phyloP scores from a whole-genome alignment of 192 early-diverging fungal genomes.

The Podila verticillata region DNA sequence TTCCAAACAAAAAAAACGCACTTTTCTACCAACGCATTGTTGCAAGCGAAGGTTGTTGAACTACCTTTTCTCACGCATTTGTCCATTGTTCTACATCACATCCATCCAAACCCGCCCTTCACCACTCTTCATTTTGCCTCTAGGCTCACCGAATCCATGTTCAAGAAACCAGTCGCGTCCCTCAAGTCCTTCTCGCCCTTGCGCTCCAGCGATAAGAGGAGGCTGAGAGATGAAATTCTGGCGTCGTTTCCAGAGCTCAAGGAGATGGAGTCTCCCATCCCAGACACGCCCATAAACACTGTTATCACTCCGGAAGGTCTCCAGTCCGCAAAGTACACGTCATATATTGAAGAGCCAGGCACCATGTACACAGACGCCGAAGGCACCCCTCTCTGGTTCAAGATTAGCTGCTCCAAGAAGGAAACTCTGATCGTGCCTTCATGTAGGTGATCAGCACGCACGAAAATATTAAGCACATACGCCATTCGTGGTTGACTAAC shows the following conservation, averaged over 20 bases:
- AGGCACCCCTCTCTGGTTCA: constrained; percentile 75
- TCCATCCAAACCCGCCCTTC: not conserved
- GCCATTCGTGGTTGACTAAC: too few relatives aligned
- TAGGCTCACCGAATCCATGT: constrained; percentile 56
- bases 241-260: constrained; percentile 59
- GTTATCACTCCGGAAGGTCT: constrained; percentile 65
- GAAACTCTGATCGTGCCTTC: constrained; percentile 67
- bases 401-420: constrained; percentile 53
- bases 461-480: not conserved
- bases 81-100: not conserved
- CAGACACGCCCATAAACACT: constrained; percentile 45
- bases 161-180: constrained; percentile 75
- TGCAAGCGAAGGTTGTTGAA: too few relatives aligned
- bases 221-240: constrained; percentile 70
- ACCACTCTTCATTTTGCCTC: too few relatives aligned
- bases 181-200: constrained; percentile 76
- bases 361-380: constrained; percentile 68
- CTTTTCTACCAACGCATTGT: too few relatives aligned
- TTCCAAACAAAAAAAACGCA: too few relatives aligned
- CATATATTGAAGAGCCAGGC: constrained; percentile 71
- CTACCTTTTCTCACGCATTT: not conserved
- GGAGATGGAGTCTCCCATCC: constrained; percentile 36
- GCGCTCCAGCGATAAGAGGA: constrained; percentile 73
- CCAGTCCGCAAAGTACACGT: constrained; percentile 70
- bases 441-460: constrained; percentile 34